Evolutionary conservation across 495 filamentous ascomycete genomes (phyloP).

Genomic region (Cercophora samala): DNA sequence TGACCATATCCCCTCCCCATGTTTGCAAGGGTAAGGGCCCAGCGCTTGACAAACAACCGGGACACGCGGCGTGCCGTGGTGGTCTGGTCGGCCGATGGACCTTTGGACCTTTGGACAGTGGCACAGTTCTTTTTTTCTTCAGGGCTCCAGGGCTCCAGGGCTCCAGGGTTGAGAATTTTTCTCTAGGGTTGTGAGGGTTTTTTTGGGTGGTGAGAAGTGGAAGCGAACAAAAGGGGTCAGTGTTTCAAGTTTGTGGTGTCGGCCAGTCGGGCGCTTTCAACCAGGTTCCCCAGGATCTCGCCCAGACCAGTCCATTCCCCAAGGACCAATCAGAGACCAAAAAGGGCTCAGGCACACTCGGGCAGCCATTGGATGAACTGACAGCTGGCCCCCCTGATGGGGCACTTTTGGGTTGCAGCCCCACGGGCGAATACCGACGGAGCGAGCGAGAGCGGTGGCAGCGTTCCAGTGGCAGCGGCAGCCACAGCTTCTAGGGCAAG

Average conservation of each 20-base stretch:
- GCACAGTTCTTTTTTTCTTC: slow-evolving; percentile 3
- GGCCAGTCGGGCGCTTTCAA: slow-evolving; percentile 22
- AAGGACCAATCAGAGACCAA: slow-evolving; percentile 3
- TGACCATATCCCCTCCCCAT: neutral
- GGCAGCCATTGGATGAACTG: slow-evolving; percentile 20
- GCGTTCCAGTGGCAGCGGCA: slow-evolving; percentile 1
- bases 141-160: neutral
- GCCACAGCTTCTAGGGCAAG: neutral
- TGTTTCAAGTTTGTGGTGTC: slow-evolving; percentile 28
- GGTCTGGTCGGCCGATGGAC: slow-evolving; percentile 1
- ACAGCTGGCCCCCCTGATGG: slow-evolving; percentile 9
- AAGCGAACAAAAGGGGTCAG: slow-evolving; percentile 21
- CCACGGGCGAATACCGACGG: slow-evolving; percentile 15
- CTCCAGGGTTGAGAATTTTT: neutral
- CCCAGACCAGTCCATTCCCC: slow-evolving; percentile 12
- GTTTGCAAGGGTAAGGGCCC: neutral
- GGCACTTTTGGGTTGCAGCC: slow-evolving; percentile 4
- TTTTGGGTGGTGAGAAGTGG: slow-evolving; percentile 8
- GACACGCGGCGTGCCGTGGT: slow-evolving; percentile 15
- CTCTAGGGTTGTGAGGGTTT: slow-evolving; percentile 1
- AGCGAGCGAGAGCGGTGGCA: neutral
- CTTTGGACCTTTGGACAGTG: slow-evolving; percentile 12
- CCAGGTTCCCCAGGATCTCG: slow-evolving; percentile 30
- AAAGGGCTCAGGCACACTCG: slow-evolving; percentile 20
- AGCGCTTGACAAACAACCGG: slow-evolving; percentile 2